Base-by-base conservation (phyloP, 305 asterid species). In the Solanum aculeatissimum region DNA sequence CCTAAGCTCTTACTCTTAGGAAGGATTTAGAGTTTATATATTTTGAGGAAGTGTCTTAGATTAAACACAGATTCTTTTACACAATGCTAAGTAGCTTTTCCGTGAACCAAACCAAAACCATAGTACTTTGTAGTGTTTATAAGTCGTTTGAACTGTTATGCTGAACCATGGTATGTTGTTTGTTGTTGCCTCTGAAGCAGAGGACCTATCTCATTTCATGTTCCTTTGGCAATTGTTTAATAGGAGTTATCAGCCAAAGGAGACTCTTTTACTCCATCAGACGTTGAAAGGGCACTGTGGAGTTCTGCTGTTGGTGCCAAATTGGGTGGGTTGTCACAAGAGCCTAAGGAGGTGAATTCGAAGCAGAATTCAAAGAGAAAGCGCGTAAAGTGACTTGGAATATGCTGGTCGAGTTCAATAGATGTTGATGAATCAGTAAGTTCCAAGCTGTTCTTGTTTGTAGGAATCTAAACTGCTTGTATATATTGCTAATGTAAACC, bases 251-350 rank as follows among this genome's bases (percentile, higher is more conserved):
- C 94, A 23, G 86, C 83, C 21, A 81, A 45, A 40, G 92, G 88
- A 45, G 90, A 90, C 45, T 21, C 25, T 57, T 91, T 94, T 86
- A 90, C 92, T 6, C 93, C 98, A 21, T 94, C 98, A 57, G 98
- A 94, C 47, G 92, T 95, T 77, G 98, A 95, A 90, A 88, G 95
- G 92, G 98, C 97, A 2, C 51, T 94, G 86, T 95, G 98, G 98
- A 89, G 96, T 86, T 80, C 86, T 58, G 87, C 86, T 2, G 25
- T 88, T 9, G 86, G 89, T 74, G 89, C 85, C 85, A 92, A 90
- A 85, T 69, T 60, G 57, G 87, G 47, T 47, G 86, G 74, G 65
- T 83, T 74, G 9, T 85, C 93, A 13, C 18, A 86, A 62, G 87
- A 89, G 79, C 80, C 89, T 15, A 78, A 82, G 27, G 83, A 89